Evolutionary conservation across 768 basidiomycete species (phyloP), one percentile per base, ranked within the genome.

Genomic region (Mycena vitilis): DNA sequence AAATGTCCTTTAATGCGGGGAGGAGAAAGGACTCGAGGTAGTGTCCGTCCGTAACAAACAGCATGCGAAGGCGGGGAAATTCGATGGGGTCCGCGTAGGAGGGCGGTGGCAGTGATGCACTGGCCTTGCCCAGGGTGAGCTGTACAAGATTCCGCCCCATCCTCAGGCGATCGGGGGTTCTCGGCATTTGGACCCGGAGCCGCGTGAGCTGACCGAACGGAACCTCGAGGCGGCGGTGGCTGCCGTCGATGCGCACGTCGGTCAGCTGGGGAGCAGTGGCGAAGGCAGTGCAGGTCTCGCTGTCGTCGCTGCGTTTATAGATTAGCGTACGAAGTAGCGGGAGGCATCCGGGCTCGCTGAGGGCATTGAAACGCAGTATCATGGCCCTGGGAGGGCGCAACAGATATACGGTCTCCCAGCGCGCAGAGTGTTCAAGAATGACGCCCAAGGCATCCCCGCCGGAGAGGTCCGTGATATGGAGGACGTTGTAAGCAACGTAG

Each of bases 201-300:
- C 60, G 60, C 7, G 22, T 51, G 38, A 61, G 60, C 25, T 61
- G 60, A 0, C 49, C 16, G 48, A 40, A 51, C 5, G 60, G 60
- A 30, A 61, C 60, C 12, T 52, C 37, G 5, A 61, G 49, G 38
- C 60, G 60, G 22, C 60, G 60, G 15, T 61, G 60, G 15, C 49
- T 52, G n/a, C 60, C 60, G 22, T 61, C 60, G 22, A 61, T 61
- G 40, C 60, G 48, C 49, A 61, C 60, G 60, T 61, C 60, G 36
- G 49, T 52, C 8, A 61, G 38, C 2, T 18, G 60, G 6, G 60
- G 60, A 9, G 60, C 60, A 11, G 3, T 9, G 18, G 40, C 60
- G 49, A 61, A 61, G 13, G 60, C 60, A 1, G 60, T 61, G 48
- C 60, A 61, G 37, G 60, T 61, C 48, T 61, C 49, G 11, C 49